phyloP scores from a whole-genome alignment of 176 grass and related monocot species.

The Musa troglodytarum region DNA sequence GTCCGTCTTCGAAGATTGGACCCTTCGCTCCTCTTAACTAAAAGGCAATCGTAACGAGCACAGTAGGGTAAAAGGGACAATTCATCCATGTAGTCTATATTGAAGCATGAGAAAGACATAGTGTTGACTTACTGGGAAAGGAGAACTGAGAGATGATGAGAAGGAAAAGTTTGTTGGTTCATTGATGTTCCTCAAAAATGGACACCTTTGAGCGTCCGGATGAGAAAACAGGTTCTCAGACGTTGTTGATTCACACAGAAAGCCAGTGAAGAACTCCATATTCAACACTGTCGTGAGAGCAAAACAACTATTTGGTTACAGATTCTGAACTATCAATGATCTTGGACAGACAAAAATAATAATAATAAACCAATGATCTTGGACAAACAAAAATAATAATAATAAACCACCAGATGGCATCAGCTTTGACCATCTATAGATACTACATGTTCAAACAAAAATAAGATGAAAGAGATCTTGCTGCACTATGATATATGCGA shows the following conservation, averaged over 20 bases:
- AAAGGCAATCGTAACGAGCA: conserved; percentile 14
- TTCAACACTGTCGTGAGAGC: conserved; percentile 11
- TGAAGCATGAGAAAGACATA: not conserved
- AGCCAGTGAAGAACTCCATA: conserved; percentile 56
- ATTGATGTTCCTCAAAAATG: conserved; percentile 67
- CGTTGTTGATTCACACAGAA: conserved; percentile 33
- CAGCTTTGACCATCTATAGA: too few species aligned
- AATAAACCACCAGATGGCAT: too few species aligned
- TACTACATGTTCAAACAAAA: too few species aligned
- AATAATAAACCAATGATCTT: not conserved
- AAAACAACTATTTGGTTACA: not conserved
- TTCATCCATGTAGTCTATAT: not conserved
- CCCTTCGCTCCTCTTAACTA: conserved; percentile 40
- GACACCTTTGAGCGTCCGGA: conserved; percentile 51
- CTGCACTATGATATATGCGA: too few species aligned
- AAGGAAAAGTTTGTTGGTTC: conserved; percentile 50
- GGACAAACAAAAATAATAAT: not conserved
- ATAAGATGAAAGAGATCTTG: too few species aligned
- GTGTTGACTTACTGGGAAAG: conserved; percentile 36
- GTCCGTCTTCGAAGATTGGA: conserved; percentile 76
- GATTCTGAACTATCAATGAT: not conserved
- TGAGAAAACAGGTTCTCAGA: conserved; percentile 40
- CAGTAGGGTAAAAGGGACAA: too few species aligned
- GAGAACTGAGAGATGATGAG: conserved; percentile 39
- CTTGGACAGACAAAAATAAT: not conserved